Percentiles rank a stretch among this genome's conserved stretches.
phyloP scores from a whole-genome alignment of 148 eudicot genomes.

The Cornus kousa region DNA sequence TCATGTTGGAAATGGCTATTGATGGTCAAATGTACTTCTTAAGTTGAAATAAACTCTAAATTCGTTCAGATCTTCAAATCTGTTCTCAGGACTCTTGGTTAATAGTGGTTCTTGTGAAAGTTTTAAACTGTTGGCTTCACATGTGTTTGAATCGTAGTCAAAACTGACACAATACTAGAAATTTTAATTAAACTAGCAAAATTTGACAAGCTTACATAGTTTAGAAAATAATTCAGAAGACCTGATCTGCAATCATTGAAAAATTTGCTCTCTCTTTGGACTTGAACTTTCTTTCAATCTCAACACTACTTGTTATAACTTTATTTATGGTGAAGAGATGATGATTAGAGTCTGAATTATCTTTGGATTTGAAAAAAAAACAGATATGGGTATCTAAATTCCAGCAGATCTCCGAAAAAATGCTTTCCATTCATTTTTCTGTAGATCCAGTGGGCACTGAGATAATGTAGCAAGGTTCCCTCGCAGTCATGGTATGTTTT shows the following conservation, averaged over 20 bases:
- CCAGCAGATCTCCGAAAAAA: slow-evolving; percentile 46
- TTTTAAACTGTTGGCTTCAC: background rate
- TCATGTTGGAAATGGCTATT: background rate
- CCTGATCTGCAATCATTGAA: background rate
- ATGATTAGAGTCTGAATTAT: slow-evolving; percentile 11
- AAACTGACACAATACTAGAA: background rate
- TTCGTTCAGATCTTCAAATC: background rate
- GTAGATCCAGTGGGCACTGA: slow-evolving; percentile 86
- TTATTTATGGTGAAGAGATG: background rate
- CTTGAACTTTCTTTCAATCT: background rate
- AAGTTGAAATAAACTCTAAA: background rate
- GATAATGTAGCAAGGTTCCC: slow-evolving; percentile 53
- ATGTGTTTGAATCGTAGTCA: background rate
- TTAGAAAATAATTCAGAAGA: background rate
- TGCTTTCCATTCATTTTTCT: slow-evolving; percentile 45
- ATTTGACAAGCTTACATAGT: background rate
- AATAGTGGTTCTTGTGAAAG: background rate
- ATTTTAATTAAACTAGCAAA: background rate
- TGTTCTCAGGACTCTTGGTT: background rate
- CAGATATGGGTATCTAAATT: slow-evolving; percentile 80
- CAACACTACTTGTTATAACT: background rate
- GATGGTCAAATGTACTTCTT: background rate
- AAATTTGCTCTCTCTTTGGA: background rate
- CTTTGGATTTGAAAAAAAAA: slow-evolving; percentile 7
- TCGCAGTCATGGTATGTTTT: slow-evolving; percentile 1